phyloP scores from a whole-genome alignment of 768 basidiomycete genomes.

The Pleurotus tuber-regium region DNA sequence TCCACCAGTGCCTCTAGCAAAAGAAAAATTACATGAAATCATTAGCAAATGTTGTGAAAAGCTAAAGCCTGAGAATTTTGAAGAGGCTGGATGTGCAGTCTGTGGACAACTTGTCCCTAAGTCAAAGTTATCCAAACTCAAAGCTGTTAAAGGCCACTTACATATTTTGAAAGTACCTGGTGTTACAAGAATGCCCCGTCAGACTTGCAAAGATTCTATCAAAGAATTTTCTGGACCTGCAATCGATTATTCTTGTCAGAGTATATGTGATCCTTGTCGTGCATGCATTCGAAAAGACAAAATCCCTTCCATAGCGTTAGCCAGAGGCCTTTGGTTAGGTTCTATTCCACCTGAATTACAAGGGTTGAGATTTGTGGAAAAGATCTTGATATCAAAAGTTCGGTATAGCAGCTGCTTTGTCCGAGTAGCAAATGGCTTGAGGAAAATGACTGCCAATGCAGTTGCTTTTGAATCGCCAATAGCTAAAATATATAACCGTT shows the following conservation, averaged over 20 bases:
- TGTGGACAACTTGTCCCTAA: constrained; percentile 2
- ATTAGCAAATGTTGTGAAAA: too few species aligned
- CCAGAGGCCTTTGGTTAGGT: constrained; percentile 31
- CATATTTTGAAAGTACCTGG: constrained; percentile 4
- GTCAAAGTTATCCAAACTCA: constrained; percentile 8
- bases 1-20: too few species aligned
- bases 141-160: constrained; percentile 3
- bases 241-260: constrained; percentile 9
- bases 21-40: too few species aligned
- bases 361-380: too few species aligned
- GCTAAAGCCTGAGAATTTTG: constrained; percentile 1
- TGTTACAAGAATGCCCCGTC: constrained; percentile 10
- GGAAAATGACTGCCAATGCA: too few species aligned
- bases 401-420: too few species aligned
- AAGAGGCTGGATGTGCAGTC: constrained; percentile 16
- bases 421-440: too few species aligned
- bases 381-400: too few species aligned
- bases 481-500: constrained; percentile 24
- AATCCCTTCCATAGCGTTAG: constrained; percentile 18
- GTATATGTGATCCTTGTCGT: constrained; percentile 13
- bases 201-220: constrained; percentile 8
- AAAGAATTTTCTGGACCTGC: constrained; percentile 15
- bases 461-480: constrained; percentile 27
- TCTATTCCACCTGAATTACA: too few species aligned
- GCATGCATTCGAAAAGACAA: constrained; percentile 3